Evolutionary conservation across 768 basidiomycete species (phyloP), one percentile per base, ranked within the genome.

Genomic region (Lyophyllum decastes): DNA sequence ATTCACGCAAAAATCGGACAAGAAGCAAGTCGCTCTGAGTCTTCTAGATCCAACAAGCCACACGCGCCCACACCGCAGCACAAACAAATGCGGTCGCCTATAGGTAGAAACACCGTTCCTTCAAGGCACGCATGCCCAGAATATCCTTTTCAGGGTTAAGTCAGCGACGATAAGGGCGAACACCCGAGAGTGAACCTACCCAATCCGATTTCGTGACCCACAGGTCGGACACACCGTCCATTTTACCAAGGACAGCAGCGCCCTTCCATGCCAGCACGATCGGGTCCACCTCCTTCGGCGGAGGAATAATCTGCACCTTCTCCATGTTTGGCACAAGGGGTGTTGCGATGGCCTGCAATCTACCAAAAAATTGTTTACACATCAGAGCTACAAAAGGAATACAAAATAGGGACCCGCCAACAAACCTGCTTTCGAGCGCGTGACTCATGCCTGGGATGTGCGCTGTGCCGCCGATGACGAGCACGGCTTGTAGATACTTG

Each of bases 191-290:
- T 51, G 25, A 24, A 73, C 82, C 49, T 71, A 94, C 92, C 92
- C 95, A 99, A 69, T 99, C 97, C 34, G 85, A 77, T 55, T 78
- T 74, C 6, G 92, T 84, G 25, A 98, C 78, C 96, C 96, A 98
- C 55, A 98, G 74, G 62, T 99, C 97, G 27, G 84, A 81, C 45
- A 90, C 85, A 2, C 87, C 86, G 51, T 99, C 97, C 84, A 98
- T 90, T 73, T 93, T 92, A 25, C 89, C 92, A 41, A 98, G 83
- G 12, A 95, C 93, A 8, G 89, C 85, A 6, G 89, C 94, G 10
- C 97, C 97, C 71, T 98, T 98, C 97, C 97, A 99, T 16, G 87
- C 87, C 30, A 98, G 82, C 35, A 94, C 87, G 24, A 86, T 83
- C 5, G 93, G 94, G 72, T 98, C 95, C 44, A 98, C 84, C 59